These are phyloP conservation scores for Nicotiana noctiflora DNA, from an alignment of 257 asterid genomes.

Conservation along the genomic window DNA sequence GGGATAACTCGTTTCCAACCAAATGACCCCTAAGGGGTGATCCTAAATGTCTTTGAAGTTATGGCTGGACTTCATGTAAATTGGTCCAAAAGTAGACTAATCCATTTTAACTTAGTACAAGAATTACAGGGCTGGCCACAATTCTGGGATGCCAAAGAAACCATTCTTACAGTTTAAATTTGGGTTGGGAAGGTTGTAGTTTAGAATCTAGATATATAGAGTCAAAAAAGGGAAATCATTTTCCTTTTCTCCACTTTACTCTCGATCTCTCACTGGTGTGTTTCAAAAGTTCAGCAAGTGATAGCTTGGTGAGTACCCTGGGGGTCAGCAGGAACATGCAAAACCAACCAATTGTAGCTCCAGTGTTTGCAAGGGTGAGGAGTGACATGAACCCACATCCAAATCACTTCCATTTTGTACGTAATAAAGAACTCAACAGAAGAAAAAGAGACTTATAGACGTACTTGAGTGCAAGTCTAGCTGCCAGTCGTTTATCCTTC, in stretches of 20 bases:
- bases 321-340: not conserved
- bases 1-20: too few species aligned
- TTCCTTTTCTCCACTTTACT: not conserved
- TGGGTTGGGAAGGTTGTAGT: not conserved
- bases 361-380: not conserved
- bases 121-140: too few species aligned
- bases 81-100: too few species aligned
- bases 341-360: not conserved
- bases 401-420: not conserved
- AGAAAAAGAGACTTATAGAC: conserved; percentile 22
- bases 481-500: conserved; percentile 80
- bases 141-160: too few species aligned
- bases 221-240: not conserved
- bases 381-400: not conserved
- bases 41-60: too few species aligned
- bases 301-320: not conserved
- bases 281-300: conserved; percentile 3
- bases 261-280: not conserved
- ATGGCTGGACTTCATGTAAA: too few species aligned
- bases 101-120: too few species aligned
- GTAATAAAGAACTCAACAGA: conserved; percentile 4
- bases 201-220: not conserved
- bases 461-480: conserved; percentile 82
- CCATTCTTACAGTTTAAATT: too few species aligned
- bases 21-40: too few species aligned